Conservation (phyloP, 2,329 filamentous ascomycete genomes). For the Stemphylium vesicarium region DNA sequence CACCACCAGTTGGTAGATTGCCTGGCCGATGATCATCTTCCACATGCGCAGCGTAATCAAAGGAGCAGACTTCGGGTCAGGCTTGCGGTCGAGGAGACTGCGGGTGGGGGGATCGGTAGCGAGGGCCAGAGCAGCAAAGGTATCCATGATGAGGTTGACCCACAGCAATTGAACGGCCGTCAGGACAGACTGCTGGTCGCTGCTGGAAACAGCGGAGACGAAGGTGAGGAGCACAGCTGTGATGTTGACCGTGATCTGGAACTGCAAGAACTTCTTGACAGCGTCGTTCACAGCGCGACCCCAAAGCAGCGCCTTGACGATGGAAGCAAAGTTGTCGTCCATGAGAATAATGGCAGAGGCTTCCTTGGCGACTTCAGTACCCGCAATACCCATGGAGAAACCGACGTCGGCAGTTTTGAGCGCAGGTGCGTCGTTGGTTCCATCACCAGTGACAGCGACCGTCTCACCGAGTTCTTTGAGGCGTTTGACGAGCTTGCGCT, state of each 20-base stretch:
- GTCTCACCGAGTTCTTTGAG: constrained; percentile 74
- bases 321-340: constrained; percentile 89
- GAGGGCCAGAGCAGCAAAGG: constrained; percentile 85
- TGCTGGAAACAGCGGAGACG: constrained; percentile 78
- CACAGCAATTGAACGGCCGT: constrained; percentile 91
- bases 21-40: constrained; percentile 98
- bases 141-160: constrained; percentile 98
- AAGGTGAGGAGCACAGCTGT: constrained; percentile 89
- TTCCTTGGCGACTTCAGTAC: constrained; percentile 84
- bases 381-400: constrained; percentile 85
- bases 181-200: constrained; percentile 74
- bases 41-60: constrained; percentile 89
- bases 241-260: constrained; percentile 86
- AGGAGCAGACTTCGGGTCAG: constrained; percentile 74
- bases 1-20: constrained; percentile 81
- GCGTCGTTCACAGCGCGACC: constrained; percentile 59
- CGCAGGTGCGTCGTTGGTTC: constrained; percentile 82
- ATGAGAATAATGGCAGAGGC: constrained; percentile 85
- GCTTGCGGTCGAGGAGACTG: constrained; percentile 79
- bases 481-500: constrained; percentile 68
- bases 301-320: constrained; percentile 83
- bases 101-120: constrained; percentile 89
- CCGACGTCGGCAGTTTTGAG: constrained; percentile 82
- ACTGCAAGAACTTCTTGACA: constrained; percentile 57
- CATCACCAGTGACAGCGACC: constrained; percentile 82